phyloP scores from a whole-genome alignment of 2,329 filamentous ascomycete genomes.

The Myrmaecium sp. region DNA sequence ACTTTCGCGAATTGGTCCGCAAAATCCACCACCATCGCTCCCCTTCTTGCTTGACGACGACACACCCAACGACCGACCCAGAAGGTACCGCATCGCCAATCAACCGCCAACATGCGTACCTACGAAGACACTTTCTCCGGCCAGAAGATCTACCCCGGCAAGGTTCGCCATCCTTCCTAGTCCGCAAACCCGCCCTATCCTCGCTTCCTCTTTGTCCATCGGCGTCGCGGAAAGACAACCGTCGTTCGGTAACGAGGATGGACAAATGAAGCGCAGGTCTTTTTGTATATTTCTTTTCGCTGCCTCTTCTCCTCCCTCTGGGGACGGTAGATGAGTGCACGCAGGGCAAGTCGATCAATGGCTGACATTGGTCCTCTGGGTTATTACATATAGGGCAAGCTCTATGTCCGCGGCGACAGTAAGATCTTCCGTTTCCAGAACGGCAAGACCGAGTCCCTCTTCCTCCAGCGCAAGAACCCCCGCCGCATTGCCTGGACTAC shows the following conservation, averaged over 20 bases:
- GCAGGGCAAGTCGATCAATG: no score
- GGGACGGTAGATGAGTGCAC: no score
- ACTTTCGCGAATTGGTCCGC: no score
- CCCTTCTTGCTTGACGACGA: conserved; percentile 16
- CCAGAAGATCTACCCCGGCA: conserved; percentile 65
- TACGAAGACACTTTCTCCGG: conserved; percentile 67
- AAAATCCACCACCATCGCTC: conserved; percentile 14
- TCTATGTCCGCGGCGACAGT: conserved; percentile 98
- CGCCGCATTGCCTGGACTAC: conserved; percentile 98
- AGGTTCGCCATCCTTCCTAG: conserved; percentile 43
- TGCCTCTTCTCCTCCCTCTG: no score
- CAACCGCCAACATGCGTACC: conserved; percentile 50
- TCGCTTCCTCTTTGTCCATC: no score
- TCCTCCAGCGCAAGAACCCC: conserved; percentile 99
- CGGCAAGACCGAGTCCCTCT: conserved; percentile 98
- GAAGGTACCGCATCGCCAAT: conserved; percentile 19
- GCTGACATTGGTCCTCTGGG: no score
- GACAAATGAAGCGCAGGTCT: no score
- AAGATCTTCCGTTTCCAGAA: conserved; percentile 99
- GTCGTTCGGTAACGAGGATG: no score
- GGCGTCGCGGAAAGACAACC: no score
- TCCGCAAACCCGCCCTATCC: no score
- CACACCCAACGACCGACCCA: conserved; percentile 17
- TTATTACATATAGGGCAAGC: conserved; percentile 69
- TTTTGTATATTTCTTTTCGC: no score